Evolutionary conservation across 2,329 filamentous ascomycete species (phyloP), one percentile per base, ranked within the genome.

Genomic region (Fusarium sp.): DNA sequence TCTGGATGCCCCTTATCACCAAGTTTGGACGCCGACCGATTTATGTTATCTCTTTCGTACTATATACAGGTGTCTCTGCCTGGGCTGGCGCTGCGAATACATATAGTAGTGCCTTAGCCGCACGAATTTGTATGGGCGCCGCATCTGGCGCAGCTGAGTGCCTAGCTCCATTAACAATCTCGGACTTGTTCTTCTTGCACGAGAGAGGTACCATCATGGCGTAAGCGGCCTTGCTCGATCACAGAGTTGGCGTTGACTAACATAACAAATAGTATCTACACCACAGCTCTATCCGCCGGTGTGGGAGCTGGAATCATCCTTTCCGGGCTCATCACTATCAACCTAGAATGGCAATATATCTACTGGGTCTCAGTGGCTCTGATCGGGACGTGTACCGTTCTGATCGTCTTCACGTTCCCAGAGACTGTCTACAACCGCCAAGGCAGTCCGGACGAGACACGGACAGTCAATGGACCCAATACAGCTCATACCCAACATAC

Each of bases 131-230:
- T 13, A 80, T 88, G 77, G 86, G 86, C 5, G 81, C 87, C 40
- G 85, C 82, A 2, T 80, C 85, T 1, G 87, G 86, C 2, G 83
- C 85, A 9, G 86, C 83, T 3, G 86, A 89, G 70, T 84, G 81
- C 2, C 78, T 84, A 45, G 82, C 83, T 2, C 85, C 85, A 1
- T 77, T 85, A 9, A 86, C 84, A 1, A 85, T 88, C 45, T 78
- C 84, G 4, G 86, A 88, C 65, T 75, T 88, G 31, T 88, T 88
- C 75, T 88, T 87, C 72, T 76, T 88, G 17, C 86, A 89, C 62
- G 84, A 89, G 70, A 79, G 87, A 52, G 85, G 85, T 2, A 76
- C 79, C 3, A 76, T 85, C 40, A 88, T 87, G 83, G 52, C 31
- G 52, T 55, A 6, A 47, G 45, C 82, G 10, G 28, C 13, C 13